Evolutionary conservation across 2,329 filamentous ascomycete species (phyloP).

Genomic region (Xylaria sp.): DNA sequence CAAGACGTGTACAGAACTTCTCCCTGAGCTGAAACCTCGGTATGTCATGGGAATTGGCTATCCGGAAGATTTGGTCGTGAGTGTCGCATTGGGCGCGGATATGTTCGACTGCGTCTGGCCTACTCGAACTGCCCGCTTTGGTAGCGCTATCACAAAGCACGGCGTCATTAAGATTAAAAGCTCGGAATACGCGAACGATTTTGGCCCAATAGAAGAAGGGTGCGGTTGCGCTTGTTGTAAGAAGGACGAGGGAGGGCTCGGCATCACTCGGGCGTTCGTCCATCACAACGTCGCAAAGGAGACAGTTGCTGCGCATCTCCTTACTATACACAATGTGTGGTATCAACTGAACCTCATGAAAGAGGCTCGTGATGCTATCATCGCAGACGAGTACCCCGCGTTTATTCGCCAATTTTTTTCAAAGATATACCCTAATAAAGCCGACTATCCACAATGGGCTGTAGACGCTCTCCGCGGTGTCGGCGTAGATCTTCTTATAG

Average conservation of each 20-base stretch:
- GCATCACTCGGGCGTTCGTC: slow-evolving; percentile 85
- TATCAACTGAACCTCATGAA: slow-evolving; percentile 88
- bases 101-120: slow-evolving; percentile 99
- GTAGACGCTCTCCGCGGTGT: slow-evolving; percentile 78
- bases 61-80: slow-evolving; percentile 93
- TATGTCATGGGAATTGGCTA: slow-evolving; percentile 99
- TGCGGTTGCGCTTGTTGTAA: slow-evolving; percentile 83
- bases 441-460: slow-evolving; percentile 81
- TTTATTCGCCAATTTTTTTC: slow-evolving; percentile 82
- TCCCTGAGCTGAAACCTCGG: slow-evolving; percentile 91
- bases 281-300: slow-evolving; percentile 94
- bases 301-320: slow-evolving; percentile 81
- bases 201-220: slow-evolving; percentile 79
- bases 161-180: slow-evolving; percentile 88
- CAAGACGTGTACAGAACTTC: slow-evolving; percentile 78
- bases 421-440: slow-evolving; percentile 69
- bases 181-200: slow-evolving; percentile 76
- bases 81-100: slow-evolving; percentile 90
- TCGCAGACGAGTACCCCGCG: slow-evolving; percentile 79
- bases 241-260: slow-evolving; percentile 70
- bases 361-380: slow-evolving; percentile 73
- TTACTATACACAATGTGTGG: slow-evolving; percentile 96
- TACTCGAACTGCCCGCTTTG: slow-evolving; percentile 92
- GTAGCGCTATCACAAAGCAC: slow-evolving; percentile 83
- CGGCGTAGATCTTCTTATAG: slow-evolving; percentile 71